Percentiles rank a stretch among this genome's conserved stretches.
Evolutionary conservation across 2,329 filamentous ascomycete genomes (phyloP).

Genomic region (Reticulascus tulasneorum): DNA sequence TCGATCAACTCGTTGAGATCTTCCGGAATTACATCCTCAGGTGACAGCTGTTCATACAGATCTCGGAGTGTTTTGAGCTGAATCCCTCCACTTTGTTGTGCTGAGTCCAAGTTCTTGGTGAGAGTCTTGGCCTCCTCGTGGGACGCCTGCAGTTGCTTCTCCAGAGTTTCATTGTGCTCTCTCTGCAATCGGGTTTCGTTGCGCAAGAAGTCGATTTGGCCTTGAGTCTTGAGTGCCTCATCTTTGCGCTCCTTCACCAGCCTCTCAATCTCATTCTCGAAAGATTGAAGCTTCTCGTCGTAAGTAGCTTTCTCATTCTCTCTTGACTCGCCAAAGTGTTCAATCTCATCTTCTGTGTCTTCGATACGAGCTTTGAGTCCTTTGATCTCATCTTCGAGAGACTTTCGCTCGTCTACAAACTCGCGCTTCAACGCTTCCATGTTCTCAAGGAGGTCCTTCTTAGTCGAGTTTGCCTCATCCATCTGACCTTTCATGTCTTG

Average conservation of each 20-base stretch:
- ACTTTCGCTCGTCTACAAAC: constrained; percentile 79
- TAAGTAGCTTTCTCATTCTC: constrained; percentile 74
- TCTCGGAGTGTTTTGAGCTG: constrained; percentile 54
- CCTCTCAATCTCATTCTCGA: constrained; percentile 69
- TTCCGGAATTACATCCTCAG: constrained; percentile 46
- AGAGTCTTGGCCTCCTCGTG: constrained; percentile 52
- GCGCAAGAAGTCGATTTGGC: constrained; percentile 59
- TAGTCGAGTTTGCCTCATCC: constrained; percentile 85
- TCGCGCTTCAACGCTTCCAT: constrained; percentile 89
- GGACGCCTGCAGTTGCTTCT: constrained; percentile 51
- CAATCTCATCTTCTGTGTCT: constrained; percentile 88
- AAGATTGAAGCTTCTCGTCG: constrained; percentile 62
- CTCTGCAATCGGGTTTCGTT: constrained; percentile 57
- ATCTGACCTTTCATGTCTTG: constrained; percentile 64
- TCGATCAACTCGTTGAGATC: constrained; percentile 58
- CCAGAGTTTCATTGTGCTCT: constrained; percentile 55
- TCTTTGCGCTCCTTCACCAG: constrained; percentile 55
- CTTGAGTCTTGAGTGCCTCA: constrained; percentile 54
- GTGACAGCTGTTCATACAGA: constrained; percentile 55
- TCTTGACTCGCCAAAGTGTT: constrained; percentile 75
- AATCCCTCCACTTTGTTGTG: constrained; percentile 48
- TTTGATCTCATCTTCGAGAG: constrained; percentile 75
- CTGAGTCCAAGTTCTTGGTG: constrained; percentile 44
- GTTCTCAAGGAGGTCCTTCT: constrained; percentile 90
- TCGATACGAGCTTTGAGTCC: constrained; percentile 74